Evolutionary conservation across 116 monocot genomes (phyloP), one percentile per base, ranked within the genome.

Genomic region (Zostera marina): DNA sequence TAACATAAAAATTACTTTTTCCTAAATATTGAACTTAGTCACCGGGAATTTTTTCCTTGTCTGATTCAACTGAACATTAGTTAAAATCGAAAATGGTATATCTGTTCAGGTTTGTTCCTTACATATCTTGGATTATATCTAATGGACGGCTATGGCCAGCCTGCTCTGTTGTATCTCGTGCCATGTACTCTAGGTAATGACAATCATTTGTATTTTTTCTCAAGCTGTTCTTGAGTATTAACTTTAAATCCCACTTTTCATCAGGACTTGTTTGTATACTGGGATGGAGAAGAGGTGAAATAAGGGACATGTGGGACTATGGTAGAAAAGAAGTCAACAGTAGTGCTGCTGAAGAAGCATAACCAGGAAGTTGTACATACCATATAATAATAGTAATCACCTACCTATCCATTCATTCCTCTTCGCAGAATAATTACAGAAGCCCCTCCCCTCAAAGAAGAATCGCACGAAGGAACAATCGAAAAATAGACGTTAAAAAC

Each of bases 101-200:
- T 51, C 49, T 51, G 19, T 51, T 16, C 49, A 51, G 49, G 49
- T 51, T 19, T 51, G 19, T 21, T 51, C 49, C 49, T 51, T 19
- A 51, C 92, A 11, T 92, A 92, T 66, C 62, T 87, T 64, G 83
- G 81, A 52, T 57, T 92, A 49, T 92, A 66, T 67, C 72, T 92
- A 54, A 87, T 87, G 92, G 73, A 92, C 44, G 92, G 92, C 1
- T 80, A 92, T 66, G 92, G 92, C 19, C 92, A 92, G 47, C 92
- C 92, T 41, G 92, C 92, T 39, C 58, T 92, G 42, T 65, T 92
- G 3, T 92, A 92, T 61, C 81, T 92, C 19, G 92, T 92, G 64
- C 92, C 92, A 22, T 87, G 87, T 54, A 86, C 92, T 42, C 72
- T 92, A 74, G 92, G 91, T 91, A 77, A 65, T 21, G 48, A 24